Conservation (phyloP, 2,329 filamentous ascomycete genomes). For the Pseudogymnoascus sp. region DNA sequence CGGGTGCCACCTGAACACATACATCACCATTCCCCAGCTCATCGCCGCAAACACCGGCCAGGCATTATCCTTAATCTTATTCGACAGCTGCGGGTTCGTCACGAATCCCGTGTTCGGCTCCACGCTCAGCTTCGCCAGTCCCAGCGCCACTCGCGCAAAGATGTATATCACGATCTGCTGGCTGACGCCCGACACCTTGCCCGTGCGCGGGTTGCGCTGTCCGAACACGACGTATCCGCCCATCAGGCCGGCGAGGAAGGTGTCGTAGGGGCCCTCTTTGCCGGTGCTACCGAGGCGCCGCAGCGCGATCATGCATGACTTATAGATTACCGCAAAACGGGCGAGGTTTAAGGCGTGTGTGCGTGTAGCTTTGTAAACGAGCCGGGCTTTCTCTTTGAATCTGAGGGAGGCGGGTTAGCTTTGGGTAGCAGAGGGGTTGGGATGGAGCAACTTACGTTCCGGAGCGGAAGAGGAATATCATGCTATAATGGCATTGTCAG, state of each 20-base stretch:
- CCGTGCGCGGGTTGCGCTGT: constrained; percentile 50
- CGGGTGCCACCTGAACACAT: constrained; percentile 85
- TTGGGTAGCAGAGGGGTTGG: neutral
- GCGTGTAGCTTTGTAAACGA: constrained; percentile 78
- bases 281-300: constrained; percentile 53
- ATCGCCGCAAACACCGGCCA: constrained; percentile 90
- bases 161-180: constrained; percentile 99
- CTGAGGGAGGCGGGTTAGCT: constrained; percentile 27
- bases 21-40: constrained; percentile 93
- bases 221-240: constrained; percentile 95
- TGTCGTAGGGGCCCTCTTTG: constrained; percentile 67
- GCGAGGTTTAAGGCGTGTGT: constrained; percentile 89
- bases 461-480: constrained; percentile 94
- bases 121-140: constrained; percentile 74
- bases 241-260: constrained; percentile 76
- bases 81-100: constrained; percentile 37
- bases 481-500: constrained; percentile 42
- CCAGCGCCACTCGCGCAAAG: constrained; percentile 82
- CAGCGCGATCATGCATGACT: constrained; percentile 68
- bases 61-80: constrained; percentile 57
- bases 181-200: constrained; percentile 70
- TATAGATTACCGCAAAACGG: constrained; percentile 87
- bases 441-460: constrained; percentile 60
- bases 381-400: constrained; percentile 65
- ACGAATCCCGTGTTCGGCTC: constrained; percentile 50